Evolutionary conservation across 202 grass and related monocot species (phyloP).

Genomic region (Elaeis oleifera): DNA sequence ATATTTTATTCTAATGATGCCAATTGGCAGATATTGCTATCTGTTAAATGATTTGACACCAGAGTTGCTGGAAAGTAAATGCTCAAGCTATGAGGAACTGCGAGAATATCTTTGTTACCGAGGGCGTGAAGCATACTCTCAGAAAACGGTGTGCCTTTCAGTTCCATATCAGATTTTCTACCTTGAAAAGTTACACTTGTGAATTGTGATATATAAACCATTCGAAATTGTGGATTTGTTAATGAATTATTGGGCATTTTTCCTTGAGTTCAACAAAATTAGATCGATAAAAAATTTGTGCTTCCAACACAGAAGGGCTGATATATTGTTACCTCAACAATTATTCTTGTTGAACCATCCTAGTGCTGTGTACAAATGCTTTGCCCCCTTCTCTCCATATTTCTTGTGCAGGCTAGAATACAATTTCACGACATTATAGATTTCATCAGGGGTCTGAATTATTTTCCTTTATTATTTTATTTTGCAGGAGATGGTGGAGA

Average conservation of each 20-base stretch:
- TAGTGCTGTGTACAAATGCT: too few relatives aligned
- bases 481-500: conserved; percentile 76
- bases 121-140: conserved; percentile 92
- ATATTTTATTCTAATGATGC: neutral
- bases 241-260: neutral
- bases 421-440: too few relatives aligned
- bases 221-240: conserved; percentile 13
- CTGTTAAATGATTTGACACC: conserved; percentile 78
- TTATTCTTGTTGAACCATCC: too few relatives aligned
- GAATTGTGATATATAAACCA: neutral
- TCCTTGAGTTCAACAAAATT: neutral
- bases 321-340: too few relatives aligned
- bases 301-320: neutral
- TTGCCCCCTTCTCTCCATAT: too few relatives aligned
- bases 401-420: too few relatives aligned
- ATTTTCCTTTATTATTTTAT: neutral
- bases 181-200: conserved; percentile 3
- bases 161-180: conserved; percentile 15
- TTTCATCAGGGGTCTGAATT: conserved; percentile 1
- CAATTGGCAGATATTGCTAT: conserved; percentile 74
- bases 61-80: conserved; percentile 63
- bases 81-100: conserved; percentile 65
- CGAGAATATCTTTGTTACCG: conserved; percentile 61
- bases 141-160: conserved; percentile 44
- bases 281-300: neutral